Percentiles rank a stretch among this genome's conserved stretches.
Evolutionary conservation across 768 basidiomycete species (phyloP).

Genomic region (Russula brevipes): DNA sequence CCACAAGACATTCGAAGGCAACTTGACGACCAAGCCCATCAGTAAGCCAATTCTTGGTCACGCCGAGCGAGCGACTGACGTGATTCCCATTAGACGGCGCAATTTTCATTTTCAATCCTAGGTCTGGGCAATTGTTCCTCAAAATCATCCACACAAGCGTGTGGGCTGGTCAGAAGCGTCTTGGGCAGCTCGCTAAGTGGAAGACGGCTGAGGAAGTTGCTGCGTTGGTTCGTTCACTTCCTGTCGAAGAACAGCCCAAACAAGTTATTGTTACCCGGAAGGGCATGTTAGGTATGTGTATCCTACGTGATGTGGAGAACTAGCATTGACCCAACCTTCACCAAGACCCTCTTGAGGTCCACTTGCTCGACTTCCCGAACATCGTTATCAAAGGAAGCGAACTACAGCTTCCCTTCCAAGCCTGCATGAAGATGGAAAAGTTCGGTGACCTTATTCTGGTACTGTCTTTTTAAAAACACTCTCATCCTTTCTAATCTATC

Average conservation of each 20-base stretch:
- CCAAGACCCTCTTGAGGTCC: conserved; percentile 89
- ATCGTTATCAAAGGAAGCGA: conserved; percentile 99
- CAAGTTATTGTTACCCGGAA: conserved; percentile 99
- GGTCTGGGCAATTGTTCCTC: conserved; percentile 95
- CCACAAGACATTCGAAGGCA: conserved; percentile 99
- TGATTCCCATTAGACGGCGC: conserved; percentile 61
- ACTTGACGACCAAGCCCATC: conserved; percentile 98
- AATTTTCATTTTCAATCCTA: conserved; percentile 99
- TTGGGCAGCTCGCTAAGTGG: conserved; percentile 99
- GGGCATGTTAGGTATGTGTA: conserved; percentile 87
- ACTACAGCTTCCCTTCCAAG: conserved; percentile 97
- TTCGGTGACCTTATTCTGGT: conserved; percentile 96
- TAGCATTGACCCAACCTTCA: conserved; percentile 12
- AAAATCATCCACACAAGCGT: conserved; percentile 99
- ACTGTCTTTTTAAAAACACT: conserved; percentile 25
- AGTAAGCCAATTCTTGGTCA: conserved; percentile 44
- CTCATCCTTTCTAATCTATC: conserved; percentile 9
- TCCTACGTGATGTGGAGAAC: conserved; percentile 1
- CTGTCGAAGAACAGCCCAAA: conserved; percentile 99
- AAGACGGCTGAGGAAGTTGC: conserved; percentile 99
- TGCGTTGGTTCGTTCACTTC: conserved; percentile 90
- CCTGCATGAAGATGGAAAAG: conserved; percentile 99
- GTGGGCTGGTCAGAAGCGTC: conserved; percentile 99
- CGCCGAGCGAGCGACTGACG: background rate
- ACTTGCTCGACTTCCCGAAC: conserved; percentile 99